Percentiles rank a stretch among this genome's conserved stretches.
phyloP scores from a whole-genome alignment of 2,329 filamentous ascomycete genomes.

The Colletotrichum endophyticum region DNA sequence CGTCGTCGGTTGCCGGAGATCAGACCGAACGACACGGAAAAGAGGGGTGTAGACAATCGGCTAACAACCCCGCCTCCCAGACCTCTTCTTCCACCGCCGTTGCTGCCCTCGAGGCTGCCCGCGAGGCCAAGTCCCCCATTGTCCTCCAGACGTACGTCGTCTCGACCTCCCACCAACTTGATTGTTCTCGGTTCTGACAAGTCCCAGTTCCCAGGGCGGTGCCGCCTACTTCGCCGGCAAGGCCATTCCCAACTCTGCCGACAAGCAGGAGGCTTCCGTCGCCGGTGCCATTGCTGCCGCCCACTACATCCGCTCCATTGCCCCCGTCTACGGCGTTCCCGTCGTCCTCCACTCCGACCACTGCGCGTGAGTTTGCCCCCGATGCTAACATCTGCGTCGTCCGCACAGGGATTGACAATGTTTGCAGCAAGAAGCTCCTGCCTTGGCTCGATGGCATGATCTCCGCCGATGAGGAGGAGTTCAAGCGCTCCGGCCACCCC shows the following conservation, averaged over 20 bases:
- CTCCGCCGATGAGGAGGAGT: constrained; percentile 91
- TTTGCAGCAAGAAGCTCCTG: constrained; percentile 83
- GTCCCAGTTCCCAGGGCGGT: constrained; percentile 76
- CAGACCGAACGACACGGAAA: neutral
- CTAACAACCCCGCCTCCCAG: constrained; percentile 18
- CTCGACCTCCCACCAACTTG: neutral
- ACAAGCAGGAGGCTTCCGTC: constrained; percentile 86
- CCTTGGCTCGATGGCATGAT: constrained; percentile 98
- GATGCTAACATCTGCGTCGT: neutral
- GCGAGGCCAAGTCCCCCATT: constrained; percentile 88
- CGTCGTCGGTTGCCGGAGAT: neutral
- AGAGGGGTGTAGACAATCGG: neutral
- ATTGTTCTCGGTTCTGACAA: neutral
- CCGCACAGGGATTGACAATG: neutral
- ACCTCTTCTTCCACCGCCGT: constrained; percentile 86
- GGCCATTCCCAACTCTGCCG: constrained; percentile 75
- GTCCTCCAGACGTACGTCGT: constrained; percentile 75
- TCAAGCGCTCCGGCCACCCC: constrained; percentile 90
- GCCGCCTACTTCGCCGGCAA: constrained; percentile 93
- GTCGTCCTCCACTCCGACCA: constrained; percentile 97
- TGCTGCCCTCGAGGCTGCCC: constrained; percentile 90
- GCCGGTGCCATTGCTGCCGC: constrained; percentile 87
- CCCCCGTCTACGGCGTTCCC: constrained; percentile 86
- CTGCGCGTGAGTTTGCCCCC: constrained; percentile 63
- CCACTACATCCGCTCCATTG: constrained; percentile 90